Base-by-base conservation (phyloP, 1,139 yeast genomes). In the Sugiyamaella pinicola region DNA sequence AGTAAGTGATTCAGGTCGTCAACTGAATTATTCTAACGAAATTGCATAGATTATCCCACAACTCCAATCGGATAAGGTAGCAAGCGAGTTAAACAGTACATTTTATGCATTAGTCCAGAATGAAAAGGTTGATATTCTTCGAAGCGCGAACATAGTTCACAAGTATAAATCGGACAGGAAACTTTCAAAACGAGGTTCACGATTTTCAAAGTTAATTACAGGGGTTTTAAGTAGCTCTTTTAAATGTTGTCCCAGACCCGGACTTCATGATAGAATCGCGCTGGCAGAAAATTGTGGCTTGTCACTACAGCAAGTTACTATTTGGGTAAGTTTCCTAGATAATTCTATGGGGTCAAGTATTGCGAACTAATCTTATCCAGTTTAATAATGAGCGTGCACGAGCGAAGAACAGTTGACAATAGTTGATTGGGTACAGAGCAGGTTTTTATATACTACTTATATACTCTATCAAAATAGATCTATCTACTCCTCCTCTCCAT, bases 401-500 rank as follows among this genome's bases (percentile, higher is more conserved):
- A 13, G 8, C 12, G 17, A 43, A 43, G 38, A 43, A 29, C 13
- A 9, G 9, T 28, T 26, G 21, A n/a, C n/a, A n/a, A n/a, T n/a
- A n/a, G n/a, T n/a, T n/a, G n/a, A n/a, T n/a, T n/a, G n/a, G n/a
- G n/a, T n/a, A n/a, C n/a, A n/a, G n/a, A n/a, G n/a, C n/a, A 18
- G 33, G 4, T 8, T 8, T 13, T 37, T 13, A 10, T 24, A 22
- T 17, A 6, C 38, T 46, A 46, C 13, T 26, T 46, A 37, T 8
- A 37, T 34, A 22, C 9, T 17, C 18, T 17, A 33, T 17, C 6
- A 17, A 18, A 35, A 34, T 15, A 44, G 2, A 38, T 15, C 35
- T 58, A 57, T 18, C 29, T 58, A 58, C 21, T 60, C 84, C 52
- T 79, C 84, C 55, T 80, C 81, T 57, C 81, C 87, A 61, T 83